A percentile compares a stretch with the other conserved stretches of the same genome.
These are phyloP conservation scores for Herpotrichia juniperi DNA, from an alignment of 2,329 filamentous ascomycete genomes.

Conservation along the genomic window DNA sequence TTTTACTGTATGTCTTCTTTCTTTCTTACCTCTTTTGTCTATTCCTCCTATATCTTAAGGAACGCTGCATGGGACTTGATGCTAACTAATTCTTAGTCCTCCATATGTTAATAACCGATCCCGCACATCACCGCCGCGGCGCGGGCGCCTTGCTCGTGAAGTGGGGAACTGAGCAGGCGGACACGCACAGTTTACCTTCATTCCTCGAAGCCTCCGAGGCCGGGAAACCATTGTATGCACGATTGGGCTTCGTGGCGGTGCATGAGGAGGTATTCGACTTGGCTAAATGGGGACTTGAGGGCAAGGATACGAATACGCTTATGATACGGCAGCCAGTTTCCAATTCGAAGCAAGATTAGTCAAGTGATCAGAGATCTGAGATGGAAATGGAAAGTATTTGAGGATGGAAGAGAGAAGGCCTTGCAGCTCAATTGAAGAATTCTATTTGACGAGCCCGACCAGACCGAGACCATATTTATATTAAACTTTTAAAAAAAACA, in stretches of 20 bases:
- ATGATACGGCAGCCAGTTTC: constrained; percentile 34
- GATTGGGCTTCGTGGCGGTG: constrained; percentile 31
- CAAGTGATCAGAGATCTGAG: too few relatives aligned
- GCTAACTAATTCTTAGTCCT: constrained; percentile 24
- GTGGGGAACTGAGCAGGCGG: constrained; percentile 49
- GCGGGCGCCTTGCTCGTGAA: constrained; percentile 48
- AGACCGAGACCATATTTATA: too few relatives aligned
- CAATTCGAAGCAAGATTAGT: background rate
- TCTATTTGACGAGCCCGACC: too few relatives aligned
- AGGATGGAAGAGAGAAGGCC: too few relatives aligned
- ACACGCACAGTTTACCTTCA: constrained; percentile 45
- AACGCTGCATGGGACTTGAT: too few relatives aligned
- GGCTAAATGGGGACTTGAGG: constrained; percentile 34
- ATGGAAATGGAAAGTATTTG: background rate
- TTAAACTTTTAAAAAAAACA: too few relatives aligned
- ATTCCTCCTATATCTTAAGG: background rate
- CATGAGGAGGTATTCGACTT: constrained; percentile 32
- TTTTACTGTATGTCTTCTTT: constrained; percentile 33
- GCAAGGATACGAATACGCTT: constrained; percentile 30
- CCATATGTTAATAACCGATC: constrained; percentile 42
- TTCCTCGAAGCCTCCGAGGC: constrained; percentile 51
- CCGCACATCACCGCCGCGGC: constrained; percentile 49
- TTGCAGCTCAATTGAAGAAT: too few relatives aligned
- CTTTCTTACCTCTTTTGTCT: background rate
- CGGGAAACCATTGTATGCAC: constrained; percentile 49